Evolutionary conservation across 352 stramenopile genomes (phyloP), one percentile per base, ranked within the genome.

Genomic region (Globisporangium spiculum): DNA sequence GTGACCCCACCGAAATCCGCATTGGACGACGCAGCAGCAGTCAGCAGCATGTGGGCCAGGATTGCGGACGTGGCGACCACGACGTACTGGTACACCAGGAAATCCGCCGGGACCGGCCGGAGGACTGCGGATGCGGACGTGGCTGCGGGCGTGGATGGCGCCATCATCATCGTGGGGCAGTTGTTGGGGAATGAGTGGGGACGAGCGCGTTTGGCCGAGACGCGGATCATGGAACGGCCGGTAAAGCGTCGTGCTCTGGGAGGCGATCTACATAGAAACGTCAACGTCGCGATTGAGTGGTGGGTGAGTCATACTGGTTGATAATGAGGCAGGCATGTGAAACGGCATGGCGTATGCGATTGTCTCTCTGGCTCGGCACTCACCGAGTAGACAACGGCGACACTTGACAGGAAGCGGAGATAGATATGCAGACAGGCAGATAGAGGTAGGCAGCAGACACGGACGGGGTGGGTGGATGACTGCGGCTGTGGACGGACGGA

Each of bases 181-280:
- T 14, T 36, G 54, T 26, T 36, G 22, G 32, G 8, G 22, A 30
- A 41, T 7, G 58, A 46, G 3, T 66, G 48, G 36, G 66, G 59
- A 24, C 66, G 66, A 26, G 59, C 38, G 7, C 66, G 66, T 48
- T 71, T 71, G 26, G 61, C 36, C 20, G 53, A 32, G 27, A 53
- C 54, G 24, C 60, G 66, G 61, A 36, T 52, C 66, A 67, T 67
- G 65, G 20, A 36, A 26, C 30, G 30, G 27, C 26, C 18, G 1
- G 14, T 18, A 38, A n/a, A 12, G 44, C 44, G 44, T 24, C 44
- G 16, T 27, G 30, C 9, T 27, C 18, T 60, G 1, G 34, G 3
- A 26, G 26, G 24, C 22, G 24, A 48, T 67, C 62, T 59, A 32
- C 12, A 41, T 6, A 26, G 20, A 46, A 50, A 62, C 36, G 32